Evolutionary conservation across 257 asterid species (phyloP).

Genomic region (Salvia hispanica): DNA sequence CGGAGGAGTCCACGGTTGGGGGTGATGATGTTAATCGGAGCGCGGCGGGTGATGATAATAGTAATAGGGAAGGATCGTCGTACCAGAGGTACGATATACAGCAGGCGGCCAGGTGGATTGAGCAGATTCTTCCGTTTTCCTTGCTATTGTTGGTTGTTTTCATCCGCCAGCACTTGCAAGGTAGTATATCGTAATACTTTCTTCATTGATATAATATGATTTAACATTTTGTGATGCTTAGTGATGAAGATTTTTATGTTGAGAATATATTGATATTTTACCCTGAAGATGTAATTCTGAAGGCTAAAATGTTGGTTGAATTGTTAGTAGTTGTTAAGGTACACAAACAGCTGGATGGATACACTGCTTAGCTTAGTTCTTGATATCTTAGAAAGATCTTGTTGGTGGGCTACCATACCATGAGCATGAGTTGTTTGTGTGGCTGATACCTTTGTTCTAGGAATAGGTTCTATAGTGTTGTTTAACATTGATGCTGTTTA

Average conservation of each 20-base stretch:
- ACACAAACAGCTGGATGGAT: constrained; percentile 6
- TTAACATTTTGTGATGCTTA: constrained; percentile 10
- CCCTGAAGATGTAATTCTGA: too few relatives aligned
- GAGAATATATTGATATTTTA: constrained; percentile 9
- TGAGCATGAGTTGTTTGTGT: constrained; percentile 8
- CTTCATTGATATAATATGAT: too few relatives aligned
- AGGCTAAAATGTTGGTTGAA: constrained; percentile 1
- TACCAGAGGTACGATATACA: constrained; percentile 79
- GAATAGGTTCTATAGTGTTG: background rate
- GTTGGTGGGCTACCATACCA: too few relatives aligned
- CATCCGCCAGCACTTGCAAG: constrained; percentile 94
- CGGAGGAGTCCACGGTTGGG: constrained; percentile 35
- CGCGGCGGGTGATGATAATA: constrained; percentile 29
- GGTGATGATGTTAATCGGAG: constrained; percentile 38
- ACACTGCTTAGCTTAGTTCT: constrained; percentile 11
- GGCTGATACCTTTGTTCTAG: constrained; percentile 22
- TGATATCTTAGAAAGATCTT: constrained; percentile 15
- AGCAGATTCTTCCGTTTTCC: constrained; percentile 87
- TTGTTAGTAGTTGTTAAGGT: constrained; percentile 6
- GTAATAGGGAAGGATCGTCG: constrained; percentile 49
- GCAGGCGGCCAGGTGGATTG: constrained; percentile 85
- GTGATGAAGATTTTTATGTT: background rate
- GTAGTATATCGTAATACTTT: too few relatives aligned
- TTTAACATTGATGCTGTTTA: constrained; percentile 8
- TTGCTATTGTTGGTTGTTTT: constrained; percentile 82